Evolutionary conservation across 2,329 filamentous ascomycete genomes (phyloP), one percentile per base, ranked within the genome.

Genomic region (Hortaea werneckii): DNA sequence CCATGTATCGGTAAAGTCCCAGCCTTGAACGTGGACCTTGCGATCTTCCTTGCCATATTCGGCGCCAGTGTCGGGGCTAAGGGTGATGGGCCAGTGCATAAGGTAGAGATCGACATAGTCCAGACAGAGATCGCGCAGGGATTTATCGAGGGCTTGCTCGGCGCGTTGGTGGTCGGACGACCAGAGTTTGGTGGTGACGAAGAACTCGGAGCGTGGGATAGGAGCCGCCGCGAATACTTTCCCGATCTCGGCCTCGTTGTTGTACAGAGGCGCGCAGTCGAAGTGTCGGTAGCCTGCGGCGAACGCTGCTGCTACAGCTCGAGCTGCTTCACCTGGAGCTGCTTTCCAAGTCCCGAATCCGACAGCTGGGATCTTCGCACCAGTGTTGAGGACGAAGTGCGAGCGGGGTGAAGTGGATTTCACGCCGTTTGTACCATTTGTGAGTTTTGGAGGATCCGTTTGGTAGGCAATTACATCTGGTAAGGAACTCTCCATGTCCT

Each of bases 131-230:
- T 71, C 60, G 47, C 65, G 59, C 20, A 74, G 60, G 29, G 64
- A 67, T 6, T 61, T 65, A 34, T 48, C 46, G 35, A 48, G 46
- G 9, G 44, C 37, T 27, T 38, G 12, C n/a, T 20, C 13, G 7
- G 47, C 50, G 6, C 47, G 46, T 11, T 72, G 62, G 54, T 76
- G 73, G 37, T 72, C 65, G 9, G 69, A 75, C 61, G 77, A 78
- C 76, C 76, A 80, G 9, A 80, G 66, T 63, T 81, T 81, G 48
- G 72, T 74, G 12, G 77, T 79, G 13, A 59, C 46, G 48, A 60
- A 61, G 45, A 55, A 55, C 1, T 61, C 55, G 8, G 42, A 37
- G n/a, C 58, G 48, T 6, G 51, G 29, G 4, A 60, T 43, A 2
- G 50, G 50, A 3, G 52, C 44, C n/a, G 50, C 51, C 9, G 44